phyloP scores from a whole-genome alignment of 2,329 filamentous ascomycete species.

The Fusarium foetens region DNA sequence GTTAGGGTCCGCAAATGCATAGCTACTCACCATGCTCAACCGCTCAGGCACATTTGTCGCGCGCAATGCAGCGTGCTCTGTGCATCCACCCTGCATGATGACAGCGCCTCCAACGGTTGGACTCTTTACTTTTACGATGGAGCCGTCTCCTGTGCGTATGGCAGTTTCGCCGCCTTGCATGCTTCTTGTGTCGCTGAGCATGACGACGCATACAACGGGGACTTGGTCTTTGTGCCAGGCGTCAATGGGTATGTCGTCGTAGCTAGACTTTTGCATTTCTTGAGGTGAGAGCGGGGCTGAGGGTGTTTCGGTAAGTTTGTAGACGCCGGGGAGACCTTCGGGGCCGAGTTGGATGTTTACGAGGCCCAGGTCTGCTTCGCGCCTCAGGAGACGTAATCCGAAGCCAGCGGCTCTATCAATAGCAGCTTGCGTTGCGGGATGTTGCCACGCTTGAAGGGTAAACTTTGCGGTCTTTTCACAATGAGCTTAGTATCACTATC shows the following conservation, averaged over 20 bases:
- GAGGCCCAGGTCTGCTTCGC: not conserved
- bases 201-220: conserved; percentile 24
- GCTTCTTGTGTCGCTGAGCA: conserved; percentile 26
- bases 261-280: not conserved
- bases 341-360: conserved; percentile 5
- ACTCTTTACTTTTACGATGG: not conserved
- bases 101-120: not conserved
- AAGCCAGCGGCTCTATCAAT: not conserved
- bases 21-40: not conserved
- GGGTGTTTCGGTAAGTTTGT: not conserved
- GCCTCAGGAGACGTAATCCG: not conserved
- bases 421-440: not conserved
- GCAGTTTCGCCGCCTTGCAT: conserved; percentile 33
- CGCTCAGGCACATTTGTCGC: not conserved
- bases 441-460: not conserved
- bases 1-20: not conserved
- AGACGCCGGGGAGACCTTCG: not conserved
- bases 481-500: rapidly evolving
- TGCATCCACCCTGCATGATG: conserved; percentile 2
- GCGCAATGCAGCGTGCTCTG: not conserved
- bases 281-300: not conserved
- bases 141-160: not conserved
- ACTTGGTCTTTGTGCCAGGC: conserved; percentile 28
- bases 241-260: conserved; percentile 8
- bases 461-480: not conserved